Percentiles rank a stretch among this genome's conserved stretches.
Conservation (phyloP, 805 yeast species). For the Sugiyamaella americana region DNA sequence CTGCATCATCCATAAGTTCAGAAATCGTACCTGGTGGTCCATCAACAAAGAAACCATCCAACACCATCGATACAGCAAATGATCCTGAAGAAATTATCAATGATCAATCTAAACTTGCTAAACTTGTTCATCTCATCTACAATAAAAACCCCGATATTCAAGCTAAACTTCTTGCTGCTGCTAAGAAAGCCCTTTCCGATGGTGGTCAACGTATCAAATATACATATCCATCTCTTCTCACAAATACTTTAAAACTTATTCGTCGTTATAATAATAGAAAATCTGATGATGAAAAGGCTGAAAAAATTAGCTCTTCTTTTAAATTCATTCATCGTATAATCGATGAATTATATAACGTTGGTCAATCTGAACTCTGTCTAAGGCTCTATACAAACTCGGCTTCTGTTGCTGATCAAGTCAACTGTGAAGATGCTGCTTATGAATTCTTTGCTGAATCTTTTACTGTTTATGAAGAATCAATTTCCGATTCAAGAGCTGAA, state of each 20-base stretch:
- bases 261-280: slow-evolving; percentile 36
- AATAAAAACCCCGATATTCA: slow-evolving; percentile 43
- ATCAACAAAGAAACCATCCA: slow-evolving; percentile 9
- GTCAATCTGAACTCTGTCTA: slow-evolving; percentile 35
- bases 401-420: slow-evolving; percentile 69
- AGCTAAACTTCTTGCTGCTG: slow-evolving; percentile 40
- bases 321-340: slow-evolving; percentile 65
- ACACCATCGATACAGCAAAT: neutral
- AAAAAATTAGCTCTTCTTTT: slow-evolving; percentile 46
- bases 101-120: slow-evolving; percentile 44
- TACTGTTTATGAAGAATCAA: slow-evolving; percentile 67
- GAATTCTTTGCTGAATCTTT: slow-evolving; percentile 88
- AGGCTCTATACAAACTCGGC: slow-evolving; percentile 59
- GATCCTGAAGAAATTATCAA: slow-evolving; percentile 24
- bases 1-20: slow-evolving; percentile 15
- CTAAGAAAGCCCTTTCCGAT: slow-evolving; percentile 45
- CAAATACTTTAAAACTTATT: slow-evolving; percentile 53
- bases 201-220: slow-evolving; percentile 51
- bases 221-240: slow-evolving; percentile 73
- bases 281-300: slow-evolving; percentile 18
- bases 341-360: slow-evolving; percentile 49
- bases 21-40: slow-evolving; percentile 22
- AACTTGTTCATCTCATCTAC: slow-evolving; percentile 59
- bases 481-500: slow-evolving; percentile 49
- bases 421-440: slow-evolving; percentile 65